Base-by-base conservation (phyloP, 257 asterid species). In the Euphrasia confusa region DNA sequence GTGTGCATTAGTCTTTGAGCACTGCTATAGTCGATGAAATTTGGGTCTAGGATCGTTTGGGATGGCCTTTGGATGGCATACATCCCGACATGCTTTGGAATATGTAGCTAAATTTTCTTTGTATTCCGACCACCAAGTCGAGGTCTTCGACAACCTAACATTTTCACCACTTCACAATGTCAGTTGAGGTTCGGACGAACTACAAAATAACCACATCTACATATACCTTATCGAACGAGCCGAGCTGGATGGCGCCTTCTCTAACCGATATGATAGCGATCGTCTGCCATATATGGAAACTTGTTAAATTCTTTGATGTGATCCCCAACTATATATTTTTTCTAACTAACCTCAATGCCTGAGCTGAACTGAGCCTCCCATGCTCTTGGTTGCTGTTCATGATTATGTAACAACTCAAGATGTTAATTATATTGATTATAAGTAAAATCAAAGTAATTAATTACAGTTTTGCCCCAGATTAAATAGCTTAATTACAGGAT, bases 341-440 rank as follows among this genome's bases (percentile, higher is more conserved):
- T 57, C 54, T 64, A 15, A 83, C 57, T 61, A 15, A 83, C 96
- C 95, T 88, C 89, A 72, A 88, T 85, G 76, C 96, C 96, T 60
- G 96, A 83, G 68, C 73, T 79, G 71, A 88, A 88, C 71, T 85
- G 96, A 72, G 79, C 79, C 54, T 86, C 96, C 96, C 95, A 85
- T 71, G 87, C 87, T 76, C 83, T 85, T 57, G 96, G 95, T 67
- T 85, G 90, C 96, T 88, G 77, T 61, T 28, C 4, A 45, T 45
- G 45, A 49, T 26, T 26, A 45, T 2, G 4, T 6, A 61, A 56
- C 45, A 4, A 45, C 10, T 61, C 15, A 61, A 61, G 63, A 66
- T 64, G 58, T 42, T 61, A 40, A 54, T 45, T 45, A 45, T 45
- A 45, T 45, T n/a, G 4, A 13, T 13, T 12, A 50, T 4, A 9